These are phyloP conservation scores for Erodium texanum DNA, from an alignment of 441 rosid species.

Conservation along the genomic window DNA sequence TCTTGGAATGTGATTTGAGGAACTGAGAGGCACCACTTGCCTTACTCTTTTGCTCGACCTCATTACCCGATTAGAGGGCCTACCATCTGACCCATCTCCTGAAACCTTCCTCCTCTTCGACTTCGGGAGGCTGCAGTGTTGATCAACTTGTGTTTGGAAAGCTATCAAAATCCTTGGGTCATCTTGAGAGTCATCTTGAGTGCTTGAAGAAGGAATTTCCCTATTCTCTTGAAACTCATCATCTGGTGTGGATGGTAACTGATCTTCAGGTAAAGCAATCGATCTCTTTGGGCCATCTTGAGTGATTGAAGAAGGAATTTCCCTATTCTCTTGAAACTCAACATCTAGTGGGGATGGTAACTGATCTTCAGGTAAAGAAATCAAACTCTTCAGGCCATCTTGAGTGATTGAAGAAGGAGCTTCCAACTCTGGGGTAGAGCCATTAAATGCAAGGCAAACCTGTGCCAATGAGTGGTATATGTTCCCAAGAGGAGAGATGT, in stretches of 20 bases:
- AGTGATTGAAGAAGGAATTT: no score
- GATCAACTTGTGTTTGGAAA: conserved; percentile 17
- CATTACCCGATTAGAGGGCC: conserved; percentile 16
- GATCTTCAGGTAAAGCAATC: no score
- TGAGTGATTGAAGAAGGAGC: conserved; percentile 13
- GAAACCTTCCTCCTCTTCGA: conserved; percentile 20
- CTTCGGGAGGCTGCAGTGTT: conserved; percentile 13
- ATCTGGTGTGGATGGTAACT: no score
- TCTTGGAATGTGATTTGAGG: conserved; percentile 34
- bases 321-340: no score
- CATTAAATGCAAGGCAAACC: conserved; percentile 34
- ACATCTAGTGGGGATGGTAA: conserved; percentile 17
- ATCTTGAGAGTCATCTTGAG: no score
- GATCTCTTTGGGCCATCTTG: no score
- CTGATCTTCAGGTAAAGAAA: conserved; percentile 16
- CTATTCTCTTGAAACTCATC: conserved; percentile 9
- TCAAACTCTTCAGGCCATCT: conserved; percentile 15
- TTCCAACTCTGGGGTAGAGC: conserved; percentile 9
- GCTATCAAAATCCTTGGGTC: no score
- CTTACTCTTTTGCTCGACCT: conserved; percentile 49
- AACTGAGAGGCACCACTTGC: conserved; percentile 25
- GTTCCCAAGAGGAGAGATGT: conserved; percentile 52
- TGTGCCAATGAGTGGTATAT: conserved; percentile 40
- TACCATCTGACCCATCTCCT: conserved; percentile 13
- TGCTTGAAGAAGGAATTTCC: no score